A percentile compares a stretch with the other conserved stretches of the same genome.
Conservation (phyloP, 352 stramenopile species). For the Thalassiosira livingstoniorum region DNA sequence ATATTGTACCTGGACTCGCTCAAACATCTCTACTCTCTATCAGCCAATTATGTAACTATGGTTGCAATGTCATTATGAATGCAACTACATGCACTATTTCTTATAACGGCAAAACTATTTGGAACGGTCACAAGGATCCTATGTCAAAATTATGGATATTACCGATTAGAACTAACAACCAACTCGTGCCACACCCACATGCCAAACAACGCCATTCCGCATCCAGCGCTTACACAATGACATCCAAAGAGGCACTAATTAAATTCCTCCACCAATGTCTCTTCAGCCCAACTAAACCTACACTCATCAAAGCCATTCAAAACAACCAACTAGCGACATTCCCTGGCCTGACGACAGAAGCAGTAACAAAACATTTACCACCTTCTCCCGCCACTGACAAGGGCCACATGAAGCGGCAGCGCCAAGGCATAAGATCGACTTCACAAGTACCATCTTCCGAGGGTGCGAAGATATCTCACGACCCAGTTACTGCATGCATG, state of each 20-base stretch:
- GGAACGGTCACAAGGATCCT: background rate
- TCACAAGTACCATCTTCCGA: background rate
- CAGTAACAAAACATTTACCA: background rate
- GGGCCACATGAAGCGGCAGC: slow-evolving; percentile 9
- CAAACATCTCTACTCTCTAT: slow-evolving; percentile 36
- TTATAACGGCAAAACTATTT: slow-evolving; percentile 12
- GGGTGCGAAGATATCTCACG: too few species aligned
- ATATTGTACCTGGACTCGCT: slow-evolving; percentile 40
- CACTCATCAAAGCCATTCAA: background rate
- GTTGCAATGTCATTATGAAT: slow-evolving; percentile 43
- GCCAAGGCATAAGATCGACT: slow-evolving; percentile 11
- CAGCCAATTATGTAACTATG: slow-evolving; percentile 24
- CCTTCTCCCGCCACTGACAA: background rate
- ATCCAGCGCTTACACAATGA: background rate
- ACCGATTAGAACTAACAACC: background rate
- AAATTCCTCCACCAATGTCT: background rate
- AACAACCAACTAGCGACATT: background rate
- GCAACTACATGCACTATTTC: slow-evolving; percentile 4
- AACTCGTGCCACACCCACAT: background rate
- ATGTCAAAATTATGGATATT: slow-evolving; percentile 5
- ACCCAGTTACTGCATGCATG: background rate
- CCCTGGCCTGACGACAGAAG: background rate
- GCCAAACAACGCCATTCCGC: background rate
- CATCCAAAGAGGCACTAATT: background rate
- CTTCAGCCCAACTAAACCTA: background rate